These are phyloP conservation scores for Lithohypha guttulata DNA, from an alignment of 2,329 filamentous ascomycete genomes.

Conservation along the genomic window DNA sequence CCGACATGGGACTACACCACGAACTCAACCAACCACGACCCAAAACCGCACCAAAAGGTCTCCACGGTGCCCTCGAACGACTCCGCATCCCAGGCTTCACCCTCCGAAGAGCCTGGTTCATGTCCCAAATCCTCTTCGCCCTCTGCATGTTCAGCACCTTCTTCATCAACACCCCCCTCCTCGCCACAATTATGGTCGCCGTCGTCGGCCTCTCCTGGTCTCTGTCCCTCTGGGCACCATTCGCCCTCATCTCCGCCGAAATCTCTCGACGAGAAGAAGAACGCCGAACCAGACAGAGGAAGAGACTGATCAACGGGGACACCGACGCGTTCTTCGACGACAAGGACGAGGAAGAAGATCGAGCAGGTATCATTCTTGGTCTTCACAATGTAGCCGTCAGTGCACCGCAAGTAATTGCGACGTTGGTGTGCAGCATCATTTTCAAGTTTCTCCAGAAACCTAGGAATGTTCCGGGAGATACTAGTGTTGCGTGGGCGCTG, in stretches of 20 bases:
- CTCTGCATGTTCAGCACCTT: slow-evolving; percentile 69
- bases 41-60: slow-evolving; percentile 9
- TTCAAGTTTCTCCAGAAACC: slow-evolving; percentile 83
- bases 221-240: slow-evolving; percentile 85
- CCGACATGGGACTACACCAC: slow-evolving; percentile 3
- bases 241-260: slow-evolving; percentile 87
- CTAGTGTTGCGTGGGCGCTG: slow-evolving; percentile 76
- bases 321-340: slow-evolving; percentile 21
- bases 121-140: slow-evolving; percentile 75
- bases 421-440: slow-evolving; percentile 69
- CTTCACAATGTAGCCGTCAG: slow-evolving; percentile 95
- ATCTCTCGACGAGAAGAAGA: slow-evolving; percentile 69
- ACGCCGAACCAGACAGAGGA: slow-evolving; percentile 37
- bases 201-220: slow-evolving; percentile 87
- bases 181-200: slow-evolving; percentile 66
- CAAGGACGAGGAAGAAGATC: slow-evolving; percentile 45
- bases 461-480: slow-evolving; percentile 70
- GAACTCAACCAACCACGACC: not conserved
- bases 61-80: slow-evolving; percentile 40
- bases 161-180: slow-evolving; percentile 58
- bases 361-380: slow-evolving; percentile 81
- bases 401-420: slow-evolving; percentile 82
- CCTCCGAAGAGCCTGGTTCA: slow-evolving; percentile 76
- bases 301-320: slow-evolving; percentile 23
- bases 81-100: slow-evolving; percentile 75